Percentiles rank a stretch among this genome's conserved stretches.
Evolutionary conservation across 306 rosid genomes (phyloP).

Genomic region (Datisca glomerata): DNA sequence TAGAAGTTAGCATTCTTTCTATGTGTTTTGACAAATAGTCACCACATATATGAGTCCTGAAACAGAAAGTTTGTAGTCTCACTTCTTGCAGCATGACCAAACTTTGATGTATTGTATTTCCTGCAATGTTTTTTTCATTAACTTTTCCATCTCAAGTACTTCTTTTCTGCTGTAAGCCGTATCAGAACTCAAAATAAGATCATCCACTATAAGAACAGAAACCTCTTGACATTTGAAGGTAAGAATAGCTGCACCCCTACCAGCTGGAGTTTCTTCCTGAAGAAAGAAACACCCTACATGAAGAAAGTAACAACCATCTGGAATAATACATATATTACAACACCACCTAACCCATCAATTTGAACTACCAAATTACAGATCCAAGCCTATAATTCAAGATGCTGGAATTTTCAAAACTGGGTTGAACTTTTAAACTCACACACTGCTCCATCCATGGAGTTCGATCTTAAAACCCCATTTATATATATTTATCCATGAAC

Average conservation of each 20-base stretch:
- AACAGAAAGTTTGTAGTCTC: constrained; percentile 40
- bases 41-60: constrained; percentile 4
- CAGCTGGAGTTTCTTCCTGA: constrained; percentile 50
- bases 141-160: constrained; percentile 45
- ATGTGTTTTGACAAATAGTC: background rate
- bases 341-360: constrained; percentile 6
- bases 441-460: no score
- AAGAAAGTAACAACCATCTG: constrained; percentile 5
- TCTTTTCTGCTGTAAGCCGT: constrained; percentile 39
- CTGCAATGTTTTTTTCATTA: constrained; percentile 38
- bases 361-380: no score
- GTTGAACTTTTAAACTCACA: no score
- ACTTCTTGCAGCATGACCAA: constrained; percentile 52
- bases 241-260: constrained; percentile 51
- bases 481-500: no score
- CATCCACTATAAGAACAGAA: constrained; percentile 49
- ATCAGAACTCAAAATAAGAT: constrained; percentile 47
- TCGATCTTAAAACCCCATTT: no score
- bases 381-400: no score
- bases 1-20: background rate
- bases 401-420: no score
- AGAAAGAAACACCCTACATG: no score
- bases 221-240: constrained; percentile 55
- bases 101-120: constrained; percentile 56
- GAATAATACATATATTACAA: constrained; percentile 38